Percentiles rank a stretch among this genome's conserved stretches.
Conservation (phyloP, 768 basidiomycete species). For the Russula vinacea region DNA sequence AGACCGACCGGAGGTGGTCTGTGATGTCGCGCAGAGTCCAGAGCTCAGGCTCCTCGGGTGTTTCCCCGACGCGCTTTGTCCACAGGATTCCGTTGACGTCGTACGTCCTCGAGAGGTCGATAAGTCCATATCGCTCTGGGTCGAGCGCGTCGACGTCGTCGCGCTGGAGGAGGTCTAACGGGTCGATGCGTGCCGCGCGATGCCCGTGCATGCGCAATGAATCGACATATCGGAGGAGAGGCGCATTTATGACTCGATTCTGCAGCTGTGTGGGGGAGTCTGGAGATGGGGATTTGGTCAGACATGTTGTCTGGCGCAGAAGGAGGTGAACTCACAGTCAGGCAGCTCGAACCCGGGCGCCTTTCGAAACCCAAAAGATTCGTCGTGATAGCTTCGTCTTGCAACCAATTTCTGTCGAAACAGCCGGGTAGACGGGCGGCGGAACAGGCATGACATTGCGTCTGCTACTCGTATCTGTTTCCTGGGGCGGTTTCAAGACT, state of each 20-base stretch:
- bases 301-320: neutral
- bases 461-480: neutral
- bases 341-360: constrained; percentile 59
- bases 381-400: constrained; percentile 59
- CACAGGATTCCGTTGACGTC: constrained; percentile 81
- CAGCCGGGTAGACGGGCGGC: neutral
- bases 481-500: neutral
- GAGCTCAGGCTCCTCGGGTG: constrained; percentile 38
- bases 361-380: constrained; percentile 75
- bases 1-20: constrained; percentile 64
- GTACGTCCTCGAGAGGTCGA: constrained; percentile 51
- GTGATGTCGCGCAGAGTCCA: constrained; percentile 74
- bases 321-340: constrained; percentile 53
- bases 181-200: constrained; percentile 82
- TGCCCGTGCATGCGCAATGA: constrained; percentile 83
- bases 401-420: constrained; percentile 4
- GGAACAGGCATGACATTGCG: neutral
- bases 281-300: neutral
- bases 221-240: constrained; percentile 85
- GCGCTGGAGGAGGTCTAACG: constrained; percentile 80
- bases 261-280: constrained; percentile 46
- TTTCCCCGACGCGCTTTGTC: constrained; percentile 49
- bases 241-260: constrained; percentile 69
- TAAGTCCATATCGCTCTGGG: constrained; percentile 72
- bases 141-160: constrained; percentile 76